phyloP scores from a whole-genome alignment of 306 rosid genomes.

The Cucurbita pepo region DNA sequence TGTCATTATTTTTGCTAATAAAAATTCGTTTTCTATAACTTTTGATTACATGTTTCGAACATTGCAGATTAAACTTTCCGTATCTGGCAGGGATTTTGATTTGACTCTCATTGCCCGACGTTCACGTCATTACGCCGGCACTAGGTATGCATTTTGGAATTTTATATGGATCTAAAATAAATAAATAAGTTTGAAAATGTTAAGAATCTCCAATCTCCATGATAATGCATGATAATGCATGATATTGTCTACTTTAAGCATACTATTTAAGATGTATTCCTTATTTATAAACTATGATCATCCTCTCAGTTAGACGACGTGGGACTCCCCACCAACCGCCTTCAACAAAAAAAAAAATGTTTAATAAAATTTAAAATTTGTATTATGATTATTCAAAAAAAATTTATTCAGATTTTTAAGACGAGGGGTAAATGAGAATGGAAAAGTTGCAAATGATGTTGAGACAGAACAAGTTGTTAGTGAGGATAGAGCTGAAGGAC shows the following conservation, averaged over 20 bases:
- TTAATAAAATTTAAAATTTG: no score
- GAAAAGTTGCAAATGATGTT: constrained; percentile 94
- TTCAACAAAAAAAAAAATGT: no score
- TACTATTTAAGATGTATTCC: no score
- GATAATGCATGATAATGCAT: no score
- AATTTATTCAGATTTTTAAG: constrained; percentile 52
- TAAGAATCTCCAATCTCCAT: no score
- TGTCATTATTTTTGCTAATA: neutral
- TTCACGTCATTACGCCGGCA: constrained; percentile 95
- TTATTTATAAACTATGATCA: no score
- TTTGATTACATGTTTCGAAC: constrained; percentile 4
- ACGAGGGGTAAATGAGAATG: constrained; percentile 87
- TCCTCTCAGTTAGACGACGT: no score
- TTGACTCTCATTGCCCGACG: constrained; percentile 82
- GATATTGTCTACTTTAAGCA: no score
- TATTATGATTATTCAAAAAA: no score
- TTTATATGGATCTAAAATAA: neutral
- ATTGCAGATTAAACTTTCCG: constrained; percentile 52
- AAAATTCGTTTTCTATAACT: neutral
- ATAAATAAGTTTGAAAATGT: no score
- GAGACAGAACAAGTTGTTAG: constrained; percentile 89
- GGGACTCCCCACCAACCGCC: no score
- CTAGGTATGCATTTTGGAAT: constrained; percentile 30
- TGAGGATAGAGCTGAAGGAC: constrained; percentile 37
- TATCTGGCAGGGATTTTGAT: constrained; percentile 42